Evolutionary conservation across 1,284 basidiomycete species (phyloP).

Genomic region (Agroathelia rolfsii): DNA sequence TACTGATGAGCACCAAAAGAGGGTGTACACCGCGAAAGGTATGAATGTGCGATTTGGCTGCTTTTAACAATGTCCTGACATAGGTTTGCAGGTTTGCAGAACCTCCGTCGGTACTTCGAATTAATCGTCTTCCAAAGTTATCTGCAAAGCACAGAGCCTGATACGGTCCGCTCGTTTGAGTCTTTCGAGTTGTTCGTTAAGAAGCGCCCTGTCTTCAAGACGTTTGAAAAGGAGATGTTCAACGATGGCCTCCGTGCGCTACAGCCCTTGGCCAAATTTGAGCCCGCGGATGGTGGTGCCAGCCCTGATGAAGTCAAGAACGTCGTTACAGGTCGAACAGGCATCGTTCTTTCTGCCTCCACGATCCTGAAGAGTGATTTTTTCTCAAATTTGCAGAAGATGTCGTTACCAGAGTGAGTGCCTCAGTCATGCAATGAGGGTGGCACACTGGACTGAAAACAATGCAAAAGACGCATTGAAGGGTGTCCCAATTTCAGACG

Average conservation of each 20-base stretch:
- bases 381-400: slow-evolving; percentile 91
- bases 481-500: slow-evolving; percentile 89
- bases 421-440: slow-evolving; percentile 7
- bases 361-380: slow-evolving; percentile 98
- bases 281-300: slow-evolving; percentile 67
- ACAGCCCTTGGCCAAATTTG: slow-evolving; percentile 76
- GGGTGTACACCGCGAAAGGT: slow-evolving; percentile 64
- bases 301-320: slow-evolving; percentile 82
- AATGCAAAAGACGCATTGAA: slow-evolving; percentile 89
- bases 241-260: slow-evolving; percentile 75
- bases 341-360: slow-evolving; percentile 82
- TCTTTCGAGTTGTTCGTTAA: slow-evolving; percentile 77
- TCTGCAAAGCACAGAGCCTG: slow-evolving; percentile 77
- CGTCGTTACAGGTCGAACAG: slow-evolving; percentile 78
- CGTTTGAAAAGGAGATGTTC: slow-evolving; percentile 87
- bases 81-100: slow-evolving; percentile 52
- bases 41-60: slow-evolving; percentile 9
- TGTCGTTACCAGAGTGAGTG: slow-evolving; percentile 83
- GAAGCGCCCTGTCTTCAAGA: slow-evolving; percentile 80
- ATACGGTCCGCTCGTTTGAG: slow-evolving; percentile 70
- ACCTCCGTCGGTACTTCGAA: slow-evolving; percentile 82
- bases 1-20: slow-evolving; percentile 61
- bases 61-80: slow-evolving; percentile 8
- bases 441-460: slow-evolving; percentile 8
- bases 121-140: slow-evolving; percentile 94